Evolutionary conservation across 1,139 yeast species (phyloP), one percentile per base, ranked within the genome.

Genomic region (Zygosaccharomyces pseudobailii): DNA sequence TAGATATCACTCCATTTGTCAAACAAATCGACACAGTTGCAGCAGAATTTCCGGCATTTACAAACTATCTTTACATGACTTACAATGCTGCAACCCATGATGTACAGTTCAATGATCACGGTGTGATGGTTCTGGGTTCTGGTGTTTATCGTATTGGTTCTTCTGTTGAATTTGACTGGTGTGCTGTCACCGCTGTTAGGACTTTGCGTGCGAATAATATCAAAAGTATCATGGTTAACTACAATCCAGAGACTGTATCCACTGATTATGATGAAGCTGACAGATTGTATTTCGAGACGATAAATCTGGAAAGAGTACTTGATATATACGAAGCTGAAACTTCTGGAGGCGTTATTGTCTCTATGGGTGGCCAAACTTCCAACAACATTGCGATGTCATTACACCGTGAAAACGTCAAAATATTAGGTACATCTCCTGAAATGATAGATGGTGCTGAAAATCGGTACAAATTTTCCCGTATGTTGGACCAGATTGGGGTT

Each of bases 281-380:
- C 70, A 81, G 97, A 71, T 80, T 92, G 60, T 92, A 92, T 74
- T 92, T 92, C 65, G 98, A 92, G 75, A 90, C 95, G 46, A 88
- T 92, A 70, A 88, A 88, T 70, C 76, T 90, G 65, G 98, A 92
- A 75, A 82, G 97, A 70, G 95, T 92, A 23, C 76, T 92, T 69
- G 98, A 92, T 74, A 90, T 92, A 58, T 92, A 94, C 67, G 97
- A 92, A 68, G 74, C 89, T 57, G 98, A 94, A 74, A 80, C 82
- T 62, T 84, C 96, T 42, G 72, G 83, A 19, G 98, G 98, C 75
- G 97, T 92, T 54, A 84, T 92, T 56, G 88, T 92, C 57, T 86
- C 97, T 53, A 89, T 92, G 95, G 98, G 98, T 78, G 98, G 98
- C 67, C 98, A 94, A 75, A 87, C 96, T 38, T 88, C 97, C 6